These are phyloP conservation scores for Fusarium sp. DNA, from an alignment of 2,329 filamentous ascomycete genomes.

Conservation along the genomic window DNA sequence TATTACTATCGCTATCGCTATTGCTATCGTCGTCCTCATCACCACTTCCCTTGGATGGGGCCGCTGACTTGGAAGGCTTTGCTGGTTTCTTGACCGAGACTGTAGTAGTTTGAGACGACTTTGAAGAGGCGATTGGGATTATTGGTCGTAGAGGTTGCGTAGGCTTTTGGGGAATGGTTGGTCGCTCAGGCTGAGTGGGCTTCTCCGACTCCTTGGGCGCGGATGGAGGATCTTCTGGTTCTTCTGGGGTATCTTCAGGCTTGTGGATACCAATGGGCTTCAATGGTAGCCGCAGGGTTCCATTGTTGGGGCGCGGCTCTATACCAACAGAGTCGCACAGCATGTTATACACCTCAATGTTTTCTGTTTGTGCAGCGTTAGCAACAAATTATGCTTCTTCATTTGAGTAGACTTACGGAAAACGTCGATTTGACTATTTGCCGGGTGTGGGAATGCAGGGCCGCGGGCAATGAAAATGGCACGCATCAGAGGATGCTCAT, in stretches of 20 bases:
- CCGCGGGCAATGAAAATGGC: slow-evolving; percentile 94
- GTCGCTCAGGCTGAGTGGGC: slow-evolving; percentile 30
- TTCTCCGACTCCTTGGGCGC: slow-evolving; percentile 32
- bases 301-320: slow-evolving; percentile 82
- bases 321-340: slow-evolving; percentile 88
- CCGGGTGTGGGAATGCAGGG: slow-evolving; percentile 87
- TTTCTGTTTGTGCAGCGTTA: slow-evolving; percentile 77
- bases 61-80: slow-evolving; percentile 31
- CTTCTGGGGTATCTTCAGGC: slow-evolving; percentile 58
- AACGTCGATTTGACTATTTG: slow-evolving; percentile 79
- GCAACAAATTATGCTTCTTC: background rate
- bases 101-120: slow-evolving; percentile 36
- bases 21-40: slow-evolving; percentile 20
- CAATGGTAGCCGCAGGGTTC: slow-evolving; percentile 80
- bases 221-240: slow-evolving; percentile 62
- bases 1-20: slow-evolving; percentile 23
- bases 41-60: slow-evolving; percentile 26
- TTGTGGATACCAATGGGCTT: slow-evolving; percentile 71
- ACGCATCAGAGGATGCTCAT: slow-evolving; percentile 93
- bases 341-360: slow-evolving; percentile 94
- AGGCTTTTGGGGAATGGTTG: slow-evolving; percentile 31
- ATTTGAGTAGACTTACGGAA: slow-evolving; percentile 76
- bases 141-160: slow-evolving; percentile 26
- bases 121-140: slow-evolving; percentile 21
- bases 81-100: slow-evolving; percentile 31